Base-by-base conservation (phyloP, 23 red algal genomes). In the Gracilaria caudata region DNA sequence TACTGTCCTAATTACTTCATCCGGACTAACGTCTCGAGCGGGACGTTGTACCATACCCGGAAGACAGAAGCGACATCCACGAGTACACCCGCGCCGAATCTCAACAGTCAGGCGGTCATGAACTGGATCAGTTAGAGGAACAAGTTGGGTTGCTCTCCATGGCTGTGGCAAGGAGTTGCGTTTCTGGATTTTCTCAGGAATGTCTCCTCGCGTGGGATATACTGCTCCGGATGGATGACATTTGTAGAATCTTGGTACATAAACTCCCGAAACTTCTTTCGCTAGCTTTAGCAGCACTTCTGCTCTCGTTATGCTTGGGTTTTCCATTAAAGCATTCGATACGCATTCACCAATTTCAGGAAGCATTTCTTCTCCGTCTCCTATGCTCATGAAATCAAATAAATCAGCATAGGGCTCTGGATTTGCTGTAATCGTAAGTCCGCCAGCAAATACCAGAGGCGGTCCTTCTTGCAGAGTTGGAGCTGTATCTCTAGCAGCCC, bases 291-390 rank as follows among this genome's bases (percentile, higher is more conserved):
- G 44, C 57, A 94, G 34, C 23, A 94, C n/a, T 60, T 73, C 59
- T 58, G 84, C 82, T 20, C 92, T 75, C 0, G 92, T 73, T 43
- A 63, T 32, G 4, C 28, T 23, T 39, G 80, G 70, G 23, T 86
- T 79, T 13, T 73, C 32, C 16, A 61, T 56, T 16, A 84, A 43
- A 24, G 74, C 81, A 17, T 40, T 77, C 7, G 53, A 47, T 41
- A 93, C 23, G 35, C 72, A 64, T 43, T 40, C 65, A 7, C 77
- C 92, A 30, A 94, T 84, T 46, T 61, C 92, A 39, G 92, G 92
- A 30, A 94, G 92, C 61, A 88, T 84, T 21, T 94, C 84, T 77
- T 94, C 92, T 17, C 92, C 92, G 51, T 94, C 92, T 38, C 92
- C 92, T 39, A 94, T 86, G 56, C 72, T 73, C 74, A 88, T 71